A percentile compares a stretch with the other conserved stretches of the same genome.
Evolutionary conservation across 371 early-diverging fungal species (phyloP).

Genomic region (Mortierella sp.): DNA sequence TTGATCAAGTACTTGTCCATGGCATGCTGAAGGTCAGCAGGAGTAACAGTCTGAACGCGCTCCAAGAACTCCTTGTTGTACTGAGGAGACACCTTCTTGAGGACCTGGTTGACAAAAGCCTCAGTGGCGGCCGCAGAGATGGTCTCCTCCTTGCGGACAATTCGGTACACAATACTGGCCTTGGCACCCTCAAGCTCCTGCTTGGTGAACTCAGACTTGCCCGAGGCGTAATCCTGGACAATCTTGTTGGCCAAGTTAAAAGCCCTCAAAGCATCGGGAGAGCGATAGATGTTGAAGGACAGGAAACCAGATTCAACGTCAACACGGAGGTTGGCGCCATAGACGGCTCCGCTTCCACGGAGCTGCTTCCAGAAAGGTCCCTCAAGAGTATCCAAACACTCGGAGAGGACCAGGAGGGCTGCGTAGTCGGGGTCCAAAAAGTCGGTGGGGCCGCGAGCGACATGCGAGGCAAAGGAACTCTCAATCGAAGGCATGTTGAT

Average conservation of each 20-base stretch:
- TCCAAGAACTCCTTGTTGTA: conserved; percentile 68
- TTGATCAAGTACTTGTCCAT: conserved; percentile 75
- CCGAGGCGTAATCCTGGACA: conserved; percentile 66
- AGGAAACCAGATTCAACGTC: conserved; percentile 68
- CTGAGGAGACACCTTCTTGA: conserved; percentile 68
- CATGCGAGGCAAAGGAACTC: conserved; percentile 70
- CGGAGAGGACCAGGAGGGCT: conserved; percentile 72
- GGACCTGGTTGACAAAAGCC: conserved; percentile 71
- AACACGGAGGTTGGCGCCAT: conserved; percentile 67
- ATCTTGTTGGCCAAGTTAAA: conserved; percentile 71
- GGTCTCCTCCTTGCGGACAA: conserved; percentile 69
- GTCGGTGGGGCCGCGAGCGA: conserved; percentile 63
- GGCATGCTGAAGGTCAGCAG: conserved; percentile 39
- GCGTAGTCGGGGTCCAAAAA: conserved; percentile 74
- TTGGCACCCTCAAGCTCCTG: conserved; percentile 75
- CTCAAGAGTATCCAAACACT: conserved; percentile 73
- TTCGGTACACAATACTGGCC: conserved; percentile 74
- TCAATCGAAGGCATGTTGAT: conserved; percentile 76
- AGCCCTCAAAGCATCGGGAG: conserved; percentile 73
- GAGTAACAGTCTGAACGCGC: conserved; percentile 63
- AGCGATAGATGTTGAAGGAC: conserved; percentile 69
- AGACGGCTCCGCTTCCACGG: conserved; percentile 79
- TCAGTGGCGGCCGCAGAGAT: conserved; percentile 72
- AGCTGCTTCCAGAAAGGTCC: conserved; percentile 79
- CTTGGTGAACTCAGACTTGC: conserved; percentile 68